These are phyloP conservation scores for Chrysanthemum lavandulifolium DNA, from an alignment of 129 eudicot genomes.

Conservation along the genomic window DNA sequence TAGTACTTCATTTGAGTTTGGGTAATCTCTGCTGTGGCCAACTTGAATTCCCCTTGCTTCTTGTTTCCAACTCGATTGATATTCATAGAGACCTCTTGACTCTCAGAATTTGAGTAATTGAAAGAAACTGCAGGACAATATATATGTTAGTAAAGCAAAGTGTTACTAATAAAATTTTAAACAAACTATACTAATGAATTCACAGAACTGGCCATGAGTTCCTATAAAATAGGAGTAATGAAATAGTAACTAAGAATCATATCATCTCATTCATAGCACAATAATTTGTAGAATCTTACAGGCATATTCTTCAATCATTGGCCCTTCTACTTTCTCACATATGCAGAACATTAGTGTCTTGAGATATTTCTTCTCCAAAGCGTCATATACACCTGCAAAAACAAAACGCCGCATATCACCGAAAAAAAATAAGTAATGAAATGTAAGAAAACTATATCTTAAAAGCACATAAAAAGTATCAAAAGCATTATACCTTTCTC, in stretches of 20 bases:
- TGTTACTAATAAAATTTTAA: conserved; percentile 4
- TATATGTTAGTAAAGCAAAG: conserved; percentile 22
- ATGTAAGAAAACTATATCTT: not conserved
- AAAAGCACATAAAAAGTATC: not conserved
- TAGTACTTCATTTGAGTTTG: conserved; percentile 88
- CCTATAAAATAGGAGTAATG: conserved; percentile 7
- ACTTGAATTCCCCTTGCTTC: conserved; percentile 83
- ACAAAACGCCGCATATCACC: not conserved
- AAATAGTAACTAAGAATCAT: not conserved
- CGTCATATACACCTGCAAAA: conserved; percentile 89
- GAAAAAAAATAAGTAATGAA: conserved; percentile 13
- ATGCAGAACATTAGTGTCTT: conserved; percentile 86
- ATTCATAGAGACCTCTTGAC: conserved; percentile 90
- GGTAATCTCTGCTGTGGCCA: conserved; percentile 74
- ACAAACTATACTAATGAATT: conserved; percentile 3
- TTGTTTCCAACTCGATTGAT: conserved; percentile 83
- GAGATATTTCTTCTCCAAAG: conserved; percentile 92
- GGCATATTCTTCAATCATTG: conserved; percentile 93
- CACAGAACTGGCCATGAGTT: not conserved
- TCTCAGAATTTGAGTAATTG: conserved; percentile 77
- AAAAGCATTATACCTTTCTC: conserved; percentile 69
- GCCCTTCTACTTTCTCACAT: conserved; percentile 80
- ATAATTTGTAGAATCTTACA: conserved; percentile 48
- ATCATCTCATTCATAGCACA: conserved; percentile 12
- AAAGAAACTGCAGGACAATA: conserved; percentile 79